These are phyloP conservation scores for Phytophthora litchii DNA, from an alignment of 352 stramenopile genomes.

Conservation along the genomic window DNA sequence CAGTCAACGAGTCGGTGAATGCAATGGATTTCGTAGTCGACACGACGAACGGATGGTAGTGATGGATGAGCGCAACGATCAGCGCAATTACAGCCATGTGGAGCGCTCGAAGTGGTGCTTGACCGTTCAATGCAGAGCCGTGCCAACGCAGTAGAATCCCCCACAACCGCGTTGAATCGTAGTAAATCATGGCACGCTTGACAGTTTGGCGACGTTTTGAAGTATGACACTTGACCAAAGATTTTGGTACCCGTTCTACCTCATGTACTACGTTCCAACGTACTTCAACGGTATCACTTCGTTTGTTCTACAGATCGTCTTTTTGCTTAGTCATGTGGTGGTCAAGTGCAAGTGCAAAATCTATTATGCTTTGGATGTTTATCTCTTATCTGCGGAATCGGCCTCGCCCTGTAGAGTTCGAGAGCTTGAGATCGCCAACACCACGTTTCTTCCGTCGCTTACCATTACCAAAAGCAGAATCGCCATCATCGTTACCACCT, in stretches of 20 bases:
- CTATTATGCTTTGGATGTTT: slow-evolving; percentile 18
- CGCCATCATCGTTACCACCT: slow-evolving; percentile 26
- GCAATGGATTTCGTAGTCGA: slow-evolving; percentile 65
- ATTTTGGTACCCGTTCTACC: too few species aligned
- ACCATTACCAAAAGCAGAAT: slow-evolving; percentile 28
- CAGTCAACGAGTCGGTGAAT: slow-evolving; percentile 75
- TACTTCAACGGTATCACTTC: slow-evolving; percentile 5
- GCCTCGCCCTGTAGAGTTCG: slow-evolving; percentile 46
- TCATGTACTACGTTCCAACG: slow-evolving; percentile 3
- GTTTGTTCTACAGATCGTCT: slow-evolving; percentile 6
- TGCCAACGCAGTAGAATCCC: slow-evolving; percentile 70
- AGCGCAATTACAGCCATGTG: slow-evolving; percentile 68
- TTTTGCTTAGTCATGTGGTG: too few species aligned
- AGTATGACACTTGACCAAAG: slow-evolving; percentile 13
- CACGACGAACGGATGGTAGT: slow-evolving; percentile 63
- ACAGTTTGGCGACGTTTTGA: background rate
- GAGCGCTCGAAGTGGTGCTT: slow-evolving; percentile 63
- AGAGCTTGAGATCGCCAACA: slow-evolving; percentile 75
- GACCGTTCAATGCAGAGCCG: slow-evolving; percentile 69
- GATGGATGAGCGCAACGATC: slow-evolving; percentile 45
- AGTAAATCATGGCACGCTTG: slow-evolving; percentile 70
- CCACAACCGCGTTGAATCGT: slow-evolving; percentile 60
- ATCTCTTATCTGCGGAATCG: slow-evolving; percentile 65
- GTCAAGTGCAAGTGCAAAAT: slow-evolving; percentile 21
- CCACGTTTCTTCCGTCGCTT: slow-evolving; percentile 82